Evolutionary conservation across 2,329 filamentous ascomycete species (phyloP), one percentile per base, ranked within the genome.

Genomic region (Sodiomyces alkalinus): DNA sequence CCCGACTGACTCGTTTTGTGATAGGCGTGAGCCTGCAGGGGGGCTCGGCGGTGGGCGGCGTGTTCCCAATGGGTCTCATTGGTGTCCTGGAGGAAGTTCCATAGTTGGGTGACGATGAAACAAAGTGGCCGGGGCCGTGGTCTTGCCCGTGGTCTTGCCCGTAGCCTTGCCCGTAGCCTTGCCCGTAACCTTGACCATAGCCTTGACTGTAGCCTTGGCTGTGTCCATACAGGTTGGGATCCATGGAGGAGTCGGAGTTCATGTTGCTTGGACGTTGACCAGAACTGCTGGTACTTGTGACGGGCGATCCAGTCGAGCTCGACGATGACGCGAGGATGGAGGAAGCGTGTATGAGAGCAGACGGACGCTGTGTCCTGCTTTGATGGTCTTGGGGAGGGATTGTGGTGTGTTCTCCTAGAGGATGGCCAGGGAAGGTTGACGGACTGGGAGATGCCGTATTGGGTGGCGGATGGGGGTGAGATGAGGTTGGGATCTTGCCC

Each of bases 11-110:
- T 35, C 65, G 61, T 13, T 61, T 52, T 17, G 66, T 71, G 35
- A 71, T 64, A 8, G 66, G 66, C 14, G 66, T 71, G 37, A 66
- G 48, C 44, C 62, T 69, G 39, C 65, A 47, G 11, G 55, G 53
- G 10, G 53, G 33, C 22, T 60, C 58, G 22, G 44, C 39, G 24
- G 48, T 43, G 21, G 40, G 36, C 11, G 41, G 34, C 24, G 43
- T 41, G 31, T 48, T 43, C 31, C 49, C 42, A 40, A 60, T 52
- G 6, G 60, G 62, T 33, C 62, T 54, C 43, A 54, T 54, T 17
- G 51, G 43, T 30, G 42, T 43, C 32, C 42, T 45, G 13, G 44
- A 41, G 28, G 33, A n/a, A n/a, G n/a, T n/a, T n/a, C n/a, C n/a
- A n/a, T n/a, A n/a, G n/a, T n/a, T n/a, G 40, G 31, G 34, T 29